These are phyloP conservation scores for Lippia alba DNA, from an alignment of 305 asterid genomes.

Conservation along the genomic window DNA sequence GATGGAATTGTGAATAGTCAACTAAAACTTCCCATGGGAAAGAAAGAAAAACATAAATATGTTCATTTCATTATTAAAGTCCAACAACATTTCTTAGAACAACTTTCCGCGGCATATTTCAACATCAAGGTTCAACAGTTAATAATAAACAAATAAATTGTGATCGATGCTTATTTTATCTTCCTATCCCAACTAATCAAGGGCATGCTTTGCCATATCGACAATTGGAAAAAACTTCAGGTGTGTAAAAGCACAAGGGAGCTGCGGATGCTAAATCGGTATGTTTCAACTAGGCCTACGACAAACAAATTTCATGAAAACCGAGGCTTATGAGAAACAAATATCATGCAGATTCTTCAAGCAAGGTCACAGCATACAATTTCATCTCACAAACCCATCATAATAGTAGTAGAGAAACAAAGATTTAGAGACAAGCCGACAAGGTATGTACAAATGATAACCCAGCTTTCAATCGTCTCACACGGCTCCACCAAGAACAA, in stretches of 20 bases:
- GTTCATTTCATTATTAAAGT: no score
- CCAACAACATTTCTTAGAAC: no score
- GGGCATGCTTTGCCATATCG: background rate
- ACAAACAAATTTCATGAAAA: conserved; percentile 26
- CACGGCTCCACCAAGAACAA: conserved; percentile 31
- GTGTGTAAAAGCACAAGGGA: no score
- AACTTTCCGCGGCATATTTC: no score
- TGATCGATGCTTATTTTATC: no score
- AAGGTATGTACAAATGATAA: conserved; percentile 47
- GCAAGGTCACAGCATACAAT: conserved; percentile 28
- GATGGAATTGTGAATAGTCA: no score
- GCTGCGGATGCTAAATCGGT: background rate
- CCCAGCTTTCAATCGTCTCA: conserved; percentile 37
- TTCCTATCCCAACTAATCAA: conserved; percentile 23
- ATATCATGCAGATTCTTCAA: conserved; percentile 29
- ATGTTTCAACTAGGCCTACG: conserved; percentile 21
- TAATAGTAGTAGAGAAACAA: conserved; percentile 34
- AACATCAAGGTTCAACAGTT: no score
- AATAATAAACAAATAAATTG: background rate
- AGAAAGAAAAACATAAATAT: no score
- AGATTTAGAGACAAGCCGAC: conserved; percentile 35
- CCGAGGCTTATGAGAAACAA: conserved; percentile 28
- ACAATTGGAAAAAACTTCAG: background rate
- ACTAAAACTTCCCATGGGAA: no score
- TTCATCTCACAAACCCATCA: conserved; percentile 32